These are phyloP conservation scores for Musa acuminata DNA, from an alignment of 176 grass and related monocot species.

Conservation along the genomic window DNA sequence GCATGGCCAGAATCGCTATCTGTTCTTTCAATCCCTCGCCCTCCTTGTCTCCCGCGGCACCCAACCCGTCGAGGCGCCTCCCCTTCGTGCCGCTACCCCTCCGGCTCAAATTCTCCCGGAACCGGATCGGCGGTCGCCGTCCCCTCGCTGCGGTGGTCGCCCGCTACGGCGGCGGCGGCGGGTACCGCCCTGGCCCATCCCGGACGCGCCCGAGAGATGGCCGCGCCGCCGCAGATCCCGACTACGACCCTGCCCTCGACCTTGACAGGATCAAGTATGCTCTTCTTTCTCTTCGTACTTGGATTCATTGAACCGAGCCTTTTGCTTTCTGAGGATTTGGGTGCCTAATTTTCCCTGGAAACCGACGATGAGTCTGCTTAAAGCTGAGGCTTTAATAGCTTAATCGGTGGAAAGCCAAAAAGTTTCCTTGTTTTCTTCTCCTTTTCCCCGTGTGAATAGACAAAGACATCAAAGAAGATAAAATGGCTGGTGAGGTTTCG, in stretches of 20 bases:
- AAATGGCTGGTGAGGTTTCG: too few species aligned
- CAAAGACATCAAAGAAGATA: too few species aligned
- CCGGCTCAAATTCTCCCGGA: slow-evolving; percentile 14
- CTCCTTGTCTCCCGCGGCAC: not conserved
- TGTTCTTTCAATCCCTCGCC: slow-evolving; percentile 22
- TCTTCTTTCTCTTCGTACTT: not conserved
- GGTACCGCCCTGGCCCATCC: slow-evolving; percentile 8
- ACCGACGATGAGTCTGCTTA: too few species aligned
- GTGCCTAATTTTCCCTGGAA: not conserved
- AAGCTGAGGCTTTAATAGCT: too few species aligned
- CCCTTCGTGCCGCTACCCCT: not conserved
- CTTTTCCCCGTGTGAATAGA: too few species aligned
- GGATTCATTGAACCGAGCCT: not conserved
- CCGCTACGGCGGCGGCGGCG: slow-evolving; percentile 26
- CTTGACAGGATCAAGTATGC: slow-evolving; percentile 63
- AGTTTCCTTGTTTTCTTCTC: too few species aligned
- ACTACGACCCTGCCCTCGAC: slow-evolving; percentile 69
- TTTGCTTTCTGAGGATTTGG: not conserved
- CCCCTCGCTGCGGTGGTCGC: slow-evolving; percentile 4
- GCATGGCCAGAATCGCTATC: slow-evolving; percentile 31
- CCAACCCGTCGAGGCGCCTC: slow-evolving; percentile 1
- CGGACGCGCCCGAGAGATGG: slow-evolving; percentile 5
- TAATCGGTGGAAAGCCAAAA: too few species aligned
- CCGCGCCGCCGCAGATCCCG: slow-evolving; percentile 29
- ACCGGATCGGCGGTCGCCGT: not conserved